These are phyloP conservation scores for Aspergillus japonicus DNA, from an alignment of 2,329 filamentous ascomycete genomes.

Conservation along the genomic window DNA sequence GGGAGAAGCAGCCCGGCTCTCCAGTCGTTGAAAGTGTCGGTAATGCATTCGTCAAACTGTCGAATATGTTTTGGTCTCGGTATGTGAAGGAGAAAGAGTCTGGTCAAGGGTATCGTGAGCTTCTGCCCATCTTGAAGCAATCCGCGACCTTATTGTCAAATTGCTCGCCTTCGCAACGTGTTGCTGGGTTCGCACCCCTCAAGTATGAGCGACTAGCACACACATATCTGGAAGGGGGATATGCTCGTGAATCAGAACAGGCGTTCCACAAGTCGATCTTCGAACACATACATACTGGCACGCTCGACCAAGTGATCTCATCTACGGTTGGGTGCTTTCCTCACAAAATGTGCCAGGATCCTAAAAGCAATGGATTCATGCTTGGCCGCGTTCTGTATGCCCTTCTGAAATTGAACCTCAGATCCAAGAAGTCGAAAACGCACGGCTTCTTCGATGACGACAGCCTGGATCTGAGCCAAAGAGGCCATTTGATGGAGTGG, in stretches of 20 bases:
- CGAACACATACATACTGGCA: slow-evolving; percentile 41
- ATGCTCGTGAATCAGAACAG: slow-evolving; percentile 35
- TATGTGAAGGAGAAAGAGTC: slow-evolving; percentile 45
- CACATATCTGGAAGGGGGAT: slow-evolving; percentile 40
- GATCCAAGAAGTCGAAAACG: slow-evolving; percentile 28
- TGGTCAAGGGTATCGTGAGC: slow-evolving; percentile 32
- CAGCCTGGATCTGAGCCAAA: slow-evolving; percentile 23
- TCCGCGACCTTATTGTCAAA: slow-evolving; percentile 40
- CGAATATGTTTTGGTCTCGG: slow-evolving; percentile 49
- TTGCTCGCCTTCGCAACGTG: slow-evolving; percentile 35
- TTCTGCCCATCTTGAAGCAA: slow-evolving; percentile 41
- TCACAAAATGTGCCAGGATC: slow-evolving; percentile 31
- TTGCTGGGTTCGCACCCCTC: slow-evolving; percentile 40
- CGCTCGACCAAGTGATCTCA: slow-evolving; percentile 32
- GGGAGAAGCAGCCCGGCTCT: slow-evolving; percentile 14
- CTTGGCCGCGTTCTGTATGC: slow-evolving; percentile 39
- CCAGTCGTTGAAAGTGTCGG: slow-evolving; percentile 24
- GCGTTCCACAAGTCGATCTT: slow-evolving; percentile 42
- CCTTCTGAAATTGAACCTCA: slow-evolving; percentile 38
- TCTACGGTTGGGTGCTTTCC: slow-evolving; percentile 28
- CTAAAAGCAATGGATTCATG: slow-evolving; percentile 36
- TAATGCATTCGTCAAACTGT: slow-evolving; percentile 40
- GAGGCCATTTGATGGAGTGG: slow-evolving; percentile 39
- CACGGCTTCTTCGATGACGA: slow-evolving; percentile 34
- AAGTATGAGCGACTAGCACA: slow-evolving; percentile 48